These are phyloP conservation scores for Tremella mesenterica DNA, from an alignment of 768 basidiomycete species.

Conservation along the genomic window DNA sequence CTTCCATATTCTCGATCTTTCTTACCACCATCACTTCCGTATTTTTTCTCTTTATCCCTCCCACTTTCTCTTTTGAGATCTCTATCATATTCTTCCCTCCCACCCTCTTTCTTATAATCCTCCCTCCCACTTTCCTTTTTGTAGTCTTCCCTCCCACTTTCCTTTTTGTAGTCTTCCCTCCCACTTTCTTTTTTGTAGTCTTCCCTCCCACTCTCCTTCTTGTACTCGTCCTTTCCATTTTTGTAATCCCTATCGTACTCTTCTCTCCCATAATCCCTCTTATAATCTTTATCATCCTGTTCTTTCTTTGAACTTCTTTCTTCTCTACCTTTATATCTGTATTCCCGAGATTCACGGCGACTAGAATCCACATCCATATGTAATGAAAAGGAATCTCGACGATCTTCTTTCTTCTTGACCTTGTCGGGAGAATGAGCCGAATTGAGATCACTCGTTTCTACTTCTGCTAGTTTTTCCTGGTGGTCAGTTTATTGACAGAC, in stretches of 20 bases:
- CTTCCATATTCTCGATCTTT: neutral
- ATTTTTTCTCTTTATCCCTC: constrained; percentile 4
- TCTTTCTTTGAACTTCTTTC: constrained; percentile 1
- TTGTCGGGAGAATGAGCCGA: no score
- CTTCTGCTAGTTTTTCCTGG: constrained; percentile 64
- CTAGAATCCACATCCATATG: neutral
- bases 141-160: constrained; percentile 1
- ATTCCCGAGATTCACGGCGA: neutral
- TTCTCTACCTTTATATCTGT: neutral
- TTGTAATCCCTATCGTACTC: neutral
- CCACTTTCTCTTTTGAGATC: neutral
- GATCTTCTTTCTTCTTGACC: constrained; percentile 9
- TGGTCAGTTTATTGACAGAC: neutral
- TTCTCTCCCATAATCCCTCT: neutral
- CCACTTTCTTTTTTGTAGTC: neutral
- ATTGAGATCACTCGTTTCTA: constrained; percentile 27
- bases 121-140: neutral
- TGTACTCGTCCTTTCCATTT: neutral
- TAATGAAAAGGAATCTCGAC: neutral
- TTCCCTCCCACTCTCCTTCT: constrained; percentile 3
- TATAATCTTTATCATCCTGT: neutral
- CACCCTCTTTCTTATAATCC: constrained; percentile 8
- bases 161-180: constrained; percentile 2
- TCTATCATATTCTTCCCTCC: neutral
- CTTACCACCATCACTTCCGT: constrained; percentile 2